Evolutionary conservation across 805 yeast species (phyloP).

Genomic region (Scheffersomyces coipomensis): DNA sequence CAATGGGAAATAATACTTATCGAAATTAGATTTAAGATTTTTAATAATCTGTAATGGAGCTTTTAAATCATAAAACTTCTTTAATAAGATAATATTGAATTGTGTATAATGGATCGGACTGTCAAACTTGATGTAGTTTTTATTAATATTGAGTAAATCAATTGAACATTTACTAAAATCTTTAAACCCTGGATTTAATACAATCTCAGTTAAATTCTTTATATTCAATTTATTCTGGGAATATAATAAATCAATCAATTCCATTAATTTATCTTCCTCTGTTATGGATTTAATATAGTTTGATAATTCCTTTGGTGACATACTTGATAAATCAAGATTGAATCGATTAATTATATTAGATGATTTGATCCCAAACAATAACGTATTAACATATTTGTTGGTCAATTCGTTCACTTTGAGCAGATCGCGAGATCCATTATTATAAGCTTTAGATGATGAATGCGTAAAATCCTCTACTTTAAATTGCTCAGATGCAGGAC

Average conservation of each 20-base stretch:
- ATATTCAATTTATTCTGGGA: constrained; percentile 24
- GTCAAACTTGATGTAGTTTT: constrained; percentile 8
- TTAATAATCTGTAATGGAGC: constrained; percentile 30
- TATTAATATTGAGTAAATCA: constrained; percentile 2
- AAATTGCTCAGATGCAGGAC: constrained; percentile 29
- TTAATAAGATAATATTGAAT: constrained; percentile 29
- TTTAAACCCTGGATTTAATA: constrained; percentile 23
- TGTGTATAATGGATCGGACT: constrained; percentile 19
- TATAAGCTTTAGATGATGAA: not conserved
- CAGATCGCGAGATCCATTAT: constrained; percentile 4
- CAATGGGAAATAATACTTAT: constrained; percentile 19
- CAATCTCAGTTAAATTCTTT: constrained; percentile 21
- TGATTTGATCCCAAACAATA: constrained; percentile 25
- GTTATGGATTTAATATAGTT: constrained; percentile 15
- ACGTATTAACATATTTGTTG: constrained; percentile 12
- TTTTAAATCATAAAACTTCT: constrained; percentile 34
- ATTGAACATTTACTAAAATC: constrained; percentile 18
- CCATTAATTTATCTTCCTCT: constrained; percentile 17
- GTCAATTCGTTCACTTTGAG: not conserved
- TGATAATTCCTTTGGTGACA: constrained; percentile 15
- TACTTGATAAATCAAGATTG: constrained; percentile 11
- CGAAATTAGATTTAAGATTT: constrained; percentile 26
- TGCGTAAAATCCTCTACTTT: constrained; percentile 8
- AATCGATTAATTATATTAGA: constrained; percentile 5
- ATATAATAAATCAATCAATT: constrained; percentile 20